Evolutionary conservation across 1,139 yeast genomes (phyloP).

Genomic region (Debaryomycetaceae sp.): DNA sequence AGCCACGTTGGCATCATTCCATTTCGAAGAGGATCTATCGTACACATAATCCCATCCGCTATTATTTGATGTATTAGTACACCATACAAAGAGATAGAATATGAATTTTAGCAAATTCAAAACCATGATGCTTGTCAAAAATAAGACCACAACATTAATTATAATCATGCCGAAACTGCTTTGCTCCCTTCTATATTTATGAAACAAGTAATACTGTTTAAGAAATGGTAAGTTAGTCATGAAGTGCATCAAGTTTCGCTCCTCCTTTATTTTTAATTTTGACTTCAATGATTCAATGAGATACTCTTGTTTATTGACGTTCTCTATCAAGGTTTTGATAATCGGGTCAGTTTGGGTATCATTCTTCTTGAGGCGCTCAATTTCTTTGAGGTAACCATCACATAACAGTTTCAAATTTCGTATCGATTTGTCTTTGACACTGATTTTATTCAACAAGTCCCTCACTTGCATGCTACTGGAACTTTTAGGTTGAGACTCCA

Average conservation of each 20-base stretch:
- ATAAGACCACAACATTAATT: constrained; percentile 19
- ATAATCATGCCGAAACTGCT: constrained; percentile 17
- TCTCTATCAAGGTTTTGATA: constrained; percentile 15
- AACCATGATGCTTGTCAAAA: constrained; percentile 20
- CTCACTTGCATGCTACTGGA: constrained; percentile 5
- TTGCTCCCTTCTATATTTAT: constrained; percentile 24
- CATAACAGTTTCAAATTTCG: constrained; percentile 19
- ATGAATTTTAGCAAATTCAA: constrained; percentile 15
- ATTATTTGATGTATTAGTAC: constrained; percentile 1
- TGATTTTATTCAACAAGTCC: constrained; percentile 9
- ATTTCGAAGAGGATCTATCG: constrained; percentile 12
- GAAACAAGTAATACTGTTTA: constrained; percentile 28
- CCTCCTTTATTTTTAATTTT: constrained; percentile 14
- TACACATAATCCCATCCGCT: constrained; percentile 20
- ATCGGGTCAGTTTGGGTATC: constrained; percentile 13
- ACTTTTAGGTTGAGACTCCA: constrained; percentile 17
- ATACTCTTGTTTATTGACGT: constrained; percentile 19
- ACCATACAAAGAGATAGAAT: constrained; percentile 12
- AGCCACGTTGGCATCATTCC: constrained; percentile 4
- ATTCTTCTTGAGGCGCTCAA: constrained; percentile 12
- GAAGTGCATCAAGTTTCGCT: constrained; percentile 12
- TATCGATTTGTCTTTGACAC: constrained; percentile 20
- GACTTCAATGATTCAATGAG: constrained; percentile 18
- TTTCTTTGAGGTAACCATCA: constrained; percentile 19
- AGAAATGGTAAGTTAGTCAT: constrained; percentile 27